phyloP scores from a whole-genome alignment of 371 early-diverging fungal species.

The Lichtheimia corymbifera region DNA sequence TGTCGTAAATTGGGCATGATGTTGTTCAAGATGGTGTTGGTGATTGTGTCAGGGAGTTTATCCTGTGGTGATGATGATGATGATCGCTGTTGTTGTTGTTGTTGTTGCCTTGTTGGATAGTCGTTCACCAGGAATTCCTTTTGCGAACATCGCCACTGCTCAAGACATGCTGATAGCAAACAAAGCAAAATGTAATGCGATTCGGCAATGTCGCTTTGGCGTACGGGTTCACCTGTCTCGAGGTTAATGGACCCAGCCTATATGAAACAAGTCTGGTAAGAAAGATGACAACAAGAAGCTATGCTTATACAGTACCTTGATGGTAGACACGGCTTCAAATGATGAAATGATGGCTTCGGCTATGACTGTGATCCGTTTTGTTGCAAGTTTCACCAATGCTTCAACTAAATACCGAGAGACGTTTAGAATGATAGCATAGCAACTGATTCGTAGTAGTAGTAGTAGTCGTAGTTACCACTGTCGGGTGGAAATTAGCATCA shows the following conservation, averaged over 20 bases:
- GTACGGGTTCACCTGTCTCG: neutral
- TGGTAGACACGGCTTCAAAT: neutral
- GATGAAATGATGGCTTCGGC: neutral
- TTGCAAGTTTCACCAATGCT: neutral
- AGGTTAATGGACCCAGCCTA: neutral
- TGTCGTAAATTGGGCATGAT: slow-evolving; percentile 4
- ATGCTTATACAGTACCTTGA: neutral
- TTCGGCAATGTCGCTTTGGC: neutral
- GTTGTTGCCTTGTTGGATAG: neutral
- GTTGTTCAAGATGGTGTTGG: neutral
- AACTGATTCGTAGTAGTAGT: neutral
- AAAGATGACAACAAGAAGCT: neutral
- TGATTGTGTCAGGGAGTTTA: neutral
- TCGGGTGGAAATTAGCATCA: neutral
- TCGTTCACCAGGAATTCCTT: neutral
- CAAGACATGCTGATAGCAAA: slow-evolving; percentile 2
- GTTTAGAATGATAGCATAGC: neutral
- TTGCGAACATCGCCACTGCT: slow-evolving; percentile 1
- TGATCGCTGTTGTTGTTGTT: neutral
- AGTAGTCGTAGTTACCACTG: neutral
- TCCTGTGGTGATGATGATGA: no score
- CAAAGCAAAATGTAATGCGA: slow-evolving; percentile 7
- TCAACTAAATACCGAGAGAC: neutral
- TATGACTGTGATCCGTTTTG: neutral
- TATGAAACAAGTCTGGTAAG: neutral